Evolutionary conservation across 768 basidiomycete species (phyloP), one percentile per base, ranked within the genome.

Genomic region (Amanita pseudoporphyria): DNA sequence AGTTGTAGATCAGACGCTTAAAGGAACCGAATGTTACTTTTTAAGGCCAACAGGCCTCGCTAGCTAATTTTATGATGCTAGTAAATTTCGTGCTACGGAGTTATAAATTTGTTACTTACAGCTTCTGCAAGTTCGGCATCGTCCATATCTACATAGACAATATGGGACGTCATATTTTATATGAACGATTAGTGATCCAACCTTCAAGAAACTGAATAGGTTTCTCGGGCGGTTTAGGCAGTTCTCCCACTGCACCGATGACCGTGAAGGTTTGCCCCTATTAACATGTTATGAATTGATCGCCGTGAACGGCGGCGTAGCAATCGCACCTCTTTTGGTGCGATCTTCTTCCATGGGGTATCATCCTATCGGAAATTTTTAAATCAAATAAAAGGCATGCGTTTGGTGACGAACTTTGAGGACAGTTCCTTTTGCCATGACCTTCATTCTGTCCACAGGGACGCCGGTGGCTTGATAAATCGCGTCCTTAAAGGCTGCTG

Each of bases 201-300:
- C 88, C 87, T 73, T 96, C 92, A 9, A 96, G 67, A 64, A 97
- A 97, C 28, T 87, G 79, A 28, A 82, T 68, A 0, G 83, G 83
- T 41, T 84, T 79, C 33, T 77, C 67, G 10, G 96, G 96, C 0
- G 92, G 82, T 62, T 89, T 85, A 9, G 94, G 95, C 0, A 97
- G 74, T 54, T 93, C 90, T 6, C 89, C 93, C 2, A 94, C 88
- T 2, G 92, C 81, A 35, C 96, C 95, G 60, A 98, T 90, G 26
- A 95, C 89, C 74, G 84, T 92, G 65, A 95, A 87, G 0, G 82
- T 85, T 67, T 93, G 90, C 13, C 87, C 89, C 86, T 91, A 55
- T 26, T 44, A 45, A 6, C 33, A 48, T 45, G 37, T 37, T 24
- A 16, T 39, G 47, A 7, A 22, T 35, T 47, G 35, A 47, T 47